Evolutionary conservation across 441 rosid genomes (phyloP).

Genomic region (Pelargonium fulgidum): DNA sequence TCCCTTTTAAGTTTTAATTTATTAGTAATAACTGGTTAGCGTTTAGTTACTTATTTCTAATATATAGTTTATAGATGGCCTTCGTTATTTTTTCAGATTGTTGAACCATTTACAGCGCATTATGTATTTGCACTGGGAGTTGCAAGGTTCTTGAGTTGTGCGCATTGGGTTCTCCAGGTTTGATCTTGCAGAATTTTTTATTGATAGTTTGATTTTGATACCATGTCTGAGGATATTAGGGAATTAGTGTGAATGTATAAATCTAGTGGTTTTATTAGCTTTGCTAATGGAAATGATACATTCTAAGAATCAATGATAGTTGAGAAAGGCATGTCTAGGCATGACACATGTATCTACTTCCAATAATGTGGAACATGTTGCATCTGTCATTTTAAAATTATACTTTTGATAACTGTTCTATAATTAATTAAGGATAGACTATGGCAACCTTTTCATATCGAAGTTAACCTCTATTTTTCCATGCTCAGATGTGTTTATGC

Average conservation of each 20-base stretch:
- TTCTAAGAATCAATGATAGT: too few relatives aligned
- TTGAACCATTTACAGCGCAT: slow-evolving; percentile 98
- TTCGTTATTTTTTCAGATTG: slow-evolving; percentile 49
- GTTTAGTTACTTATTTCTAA: not conserved
- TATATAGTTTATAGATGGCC: not conserved
- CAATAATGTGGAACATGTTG: too few relatives aligned
- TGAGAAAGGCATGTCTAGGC: too few relatives aligned
- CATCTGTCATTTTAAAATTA: too few relatives aligned
- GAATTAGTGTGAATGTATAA: not conserved
- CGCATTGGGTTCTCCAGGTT: slow-evolving; percentile 99
- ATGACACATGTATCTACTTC: too few relatives aligned
- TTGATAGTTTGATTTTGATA: slow-evolving; percentile 8
- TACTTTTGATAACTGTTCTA: too few relatives aligned
- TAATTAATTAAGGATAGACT: too few relatives aligned
- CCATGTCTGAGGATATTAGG: not conserved
- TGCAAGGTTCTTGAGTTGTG: slow-evolving; percentile 96
- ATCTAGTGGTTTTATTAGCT: not conserved
- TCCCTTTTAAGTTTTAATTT: not conserved
- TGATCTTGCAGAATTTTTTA: slow-evolving; percentile 22
- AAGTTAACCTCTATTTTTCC: not conserved
- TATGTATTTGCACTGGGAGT: slow-evolving; percentile 98
- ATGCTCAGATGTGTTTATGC: not conserved
- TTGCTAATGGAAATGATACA: too few relatives aligned
- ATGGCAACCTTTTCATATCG: too few relatives aligned
- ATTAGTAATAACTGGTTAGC: not conserved